Percentiles rank a stretch among this genome's conserved stretches.
Evolutionary conservation across 2,329 filamentous ascomycete species (phyloP).

Genomic region (Monosporascus ibericus): DNA sequence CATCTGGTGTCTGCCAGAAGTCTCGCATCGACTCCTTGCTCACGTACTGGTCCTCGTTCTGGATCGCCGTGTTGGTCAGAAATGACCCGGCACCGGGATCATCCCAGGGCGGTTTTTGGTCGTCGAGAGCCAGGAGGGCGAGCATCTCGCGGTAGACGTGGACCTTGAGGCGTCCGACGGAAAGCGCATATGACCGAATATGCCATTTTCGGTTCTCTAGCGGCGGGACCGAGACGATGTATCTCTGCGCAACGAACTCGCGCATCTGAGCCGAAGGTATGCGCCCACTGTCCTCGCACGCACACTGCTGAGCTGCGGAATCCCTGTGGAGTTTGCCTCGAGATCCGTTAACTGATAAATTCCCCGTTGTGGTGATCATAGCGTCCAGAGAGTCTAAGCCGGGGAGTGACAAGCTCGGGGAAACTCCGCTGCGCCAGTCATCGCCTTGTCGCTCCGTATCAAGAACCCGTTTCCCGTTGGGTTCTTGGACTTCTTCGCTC

Average conservation of each 20-base stretch:
- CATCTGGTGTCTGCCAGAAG: conserved; percentile 24
- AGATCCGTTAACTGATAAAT: conserved; percentile 1
- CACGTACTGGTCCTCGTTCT: conserved; percentile 28
- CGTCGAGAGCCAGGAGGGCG: conserved; percentile 26
- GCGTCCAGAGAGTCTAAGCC: conserved; percentile 24
- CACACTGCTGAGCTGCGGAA: conserved; percentile 12
- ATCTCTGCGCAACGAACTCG: conserved; percentile 32
- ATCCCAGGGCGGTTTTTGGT: conserved; percentile 31
- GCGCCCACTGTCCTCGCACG: conserved; percentile 26
- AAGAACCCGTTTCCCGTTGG: conserved; percentile 1
- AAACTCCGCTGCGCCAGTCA: conserved; percentile 4
- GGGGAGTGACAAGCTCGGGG: conserved; percentile 17
- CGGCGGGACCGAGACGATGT: conserved; percentile 26
- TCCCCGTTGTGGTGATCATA: conserved; percentile 23
- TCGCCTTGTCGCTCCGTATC: conserved; percentile 1
- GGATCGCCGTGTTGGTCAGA: conserved; percentile 32
- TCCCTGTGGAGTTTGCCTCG: not conserved
- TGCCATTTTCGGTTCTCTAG: conserved; percentile 32
- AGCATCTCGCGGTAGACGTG: conserved; percentile 32
- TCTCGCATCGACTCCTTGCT: conserved; percentile 28
- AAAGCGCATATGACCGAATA: conserved; percentile 29
- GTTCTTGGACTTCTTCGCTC: conserved; percentile 9
- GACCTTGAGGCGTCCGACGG: conserved; percentile 29
- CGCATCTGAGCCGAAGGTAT: conserved; percentile 32
- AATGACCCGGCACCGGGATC: conserved; percentile 27